Evolutionary conservation across 306 rosid species (phyloP).

Genomic region (Cicer pinnatifidum): DNA sequence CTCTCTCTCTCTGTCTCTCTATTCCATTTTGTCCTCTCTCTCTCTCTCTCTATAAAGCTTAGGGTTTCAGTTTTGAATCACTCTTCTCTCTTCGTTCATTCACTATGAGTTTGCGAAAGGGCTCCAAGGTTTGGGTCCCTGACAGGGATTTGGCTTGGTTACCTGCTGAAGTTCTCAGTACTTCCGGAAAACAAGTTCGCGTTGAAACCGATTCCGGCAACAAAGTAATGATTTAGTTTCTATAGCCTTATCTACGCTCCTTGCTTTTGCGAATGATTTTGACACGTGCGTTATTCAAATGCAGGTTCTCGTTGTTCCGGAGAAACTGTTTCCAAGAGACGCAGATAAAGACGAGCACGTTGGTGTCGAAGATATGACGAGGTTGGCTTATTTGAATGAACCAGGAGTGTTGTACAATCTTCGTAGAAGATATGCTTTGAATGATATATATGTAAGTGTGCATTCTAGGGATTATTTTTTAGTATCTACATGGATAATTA

Average conservation of each 20-base stretch:
- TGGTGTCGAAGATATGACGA: conserved; percentile 95
- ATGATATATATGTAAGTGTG: conserved; percentile 88
- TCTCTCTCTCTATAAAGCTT: conserved; percentile 35
- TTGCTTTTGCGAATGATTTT: not conserved
- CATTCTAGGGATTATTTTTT: not conserved
- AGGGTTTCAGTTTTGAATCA: conserved; percentile 55
- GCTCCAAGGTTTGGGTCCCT: conserved; percentile 91
- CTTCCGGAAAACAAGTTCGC: conserved; percentile 53
- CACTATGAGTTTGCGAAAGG: conserved; percentile 71
- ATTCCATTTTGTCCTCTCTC: not conserved
- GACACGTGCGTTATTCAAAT: not conserved
- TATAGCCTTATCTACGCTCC: not conserved
- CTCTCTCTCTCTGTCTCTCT: conserved; percentile 37
- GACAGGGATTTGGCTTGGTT: conserved; percentile 78
- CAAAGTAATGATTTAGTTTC: conserved; percentile 57
- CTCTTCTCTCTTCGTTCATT: conserved; percentile 2
- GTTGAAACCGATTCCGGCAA: conserved; percentile 58
- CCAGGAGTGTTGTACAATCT: conserved; percentile 95
- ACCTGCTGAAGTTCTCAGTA: conserved; percentile 67
- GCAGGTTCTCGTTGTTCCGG: conserved; percentile 65
- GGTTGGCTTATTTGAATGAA: conserved; percentile 86
- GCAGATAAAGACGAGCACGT: conserved; percentile 97
- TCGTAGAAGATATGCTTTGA: conserved; percentile 81
- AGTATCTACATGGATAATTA: not conserved
- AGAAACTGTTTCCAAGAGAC: conserved; percentile 74